Conservation (phyloP, 2,329 filamentous ascomycete genomes). For the Sodiomyces alkalinus region DNA sequence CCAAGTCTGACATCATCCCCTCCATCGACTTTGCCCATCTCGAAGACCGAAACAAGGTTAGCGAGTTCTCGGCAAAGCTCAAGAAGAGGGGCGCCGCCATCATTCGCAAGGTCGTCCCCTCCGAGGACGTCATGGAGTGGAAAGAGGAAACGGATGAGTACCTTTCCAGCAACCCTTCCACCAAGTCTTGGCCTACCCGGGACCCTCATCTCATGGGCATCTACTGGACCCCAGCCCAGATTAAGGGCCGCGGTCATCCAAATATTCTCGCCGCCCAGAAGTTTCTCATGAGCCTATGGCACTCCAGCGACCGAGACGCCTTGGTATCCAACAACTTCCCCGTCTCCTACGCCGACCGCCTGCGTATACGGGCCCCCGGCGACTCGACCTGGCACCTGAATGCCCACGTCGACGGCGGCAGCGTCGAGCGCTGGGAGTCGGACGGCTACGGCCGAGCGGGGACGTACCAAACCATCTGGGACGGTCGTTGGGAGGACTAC, state of each 20-base stretch:
- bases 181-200: constrained; percentile 14
- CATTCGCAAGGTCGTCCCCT: constrained; percentile 47
- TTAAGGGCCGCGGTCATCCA: constrained; percentile 51
- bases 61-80: constrained; percentile 27
- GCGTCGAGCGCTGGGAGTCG: constrained; percentile 56
- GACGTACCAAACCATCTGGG: constrained; percentile 38
- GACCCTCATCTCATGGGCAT: constrained; percentile 19
- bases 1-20: constrained; percentile 37
- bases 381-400: constrained; percentile 34
- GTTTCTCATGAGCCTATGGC: constrained; percentile 55
- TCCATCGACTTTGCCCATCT: constrained; percentile 39
- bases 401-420: constrained; percentile 57
- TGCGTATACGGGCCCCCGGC: constrained; percentile 48
- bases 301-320: constrained; percentile 37
- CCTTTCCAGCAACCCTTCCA: constrained; percentile 27
- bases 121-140: constrained; percentile 37
- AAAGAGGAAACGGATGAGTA: constrained; percentile 35
- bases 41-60: constrained; percentile 27
- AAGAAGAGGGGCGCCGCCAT: constrained; percentile 35
- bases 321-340: constrained; percentile 46
- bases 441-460: constrained; percentile 48
- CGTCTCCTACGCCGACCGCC: constrained; percentile 52
- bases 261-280: constrained; percentile 47
- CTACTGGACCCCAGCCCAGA: constrained; percentile 53
- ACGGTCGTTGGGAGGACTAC: constrained; percentile 38